Conservation (phyloP, 257 asterid genomes). For the Jacaranda mimosifolia region DNA sequence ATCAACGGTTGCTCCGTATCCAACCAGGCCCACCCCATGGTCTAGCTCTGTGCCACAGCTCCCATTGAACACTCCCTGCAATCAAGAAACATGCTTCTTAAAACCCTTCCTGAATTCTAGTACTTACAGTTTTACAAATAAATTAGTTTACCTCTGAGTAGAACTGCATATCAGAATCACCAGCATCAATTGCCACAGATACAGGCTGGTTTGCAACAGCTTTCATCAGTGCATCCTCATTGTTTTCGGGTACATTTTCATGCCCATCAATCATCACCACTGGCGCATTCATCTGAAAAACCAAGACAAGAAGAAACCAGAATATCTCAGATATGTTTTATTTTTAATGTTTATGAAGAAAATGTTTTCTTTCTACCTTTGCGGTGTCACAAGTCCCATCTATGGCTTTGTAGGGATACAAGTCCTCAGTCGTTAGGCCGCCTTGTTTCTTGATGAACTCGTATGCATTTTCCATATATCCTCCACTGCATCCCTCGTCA, state of each 20-base stretch:
- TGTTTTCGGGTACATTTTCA: slow-evolving; percentile 73
- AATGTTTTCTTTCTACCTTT: slow-evolving; percentile 54
- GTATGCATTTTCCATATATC: slow-evolving; percentile 79
- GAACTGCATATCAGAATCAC: slow-evolving; percentile 75
- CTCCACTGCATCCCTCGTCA: slow-evolving; percentile 87
- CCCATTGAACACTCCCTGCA: slow-evolving; percentile 74
- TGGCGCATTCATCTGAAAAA: slow-evolving; percentile 71
- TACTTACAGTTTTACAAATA: background rate
- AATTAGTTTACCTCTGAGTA: slow-evolving; percentile 69
- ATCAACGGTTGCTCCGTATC: slow-evolving; percentile 69
- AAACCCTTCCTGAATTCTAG: background rate
- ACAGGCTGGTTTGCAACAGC: slow-evolving; percentile 90
- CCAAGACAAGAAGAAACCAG: background rate
- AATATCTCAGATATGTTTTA: background rate
- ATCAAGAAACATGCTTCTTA: background rate
- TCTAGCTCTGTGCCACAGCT: slow-evolving; percentile 75
- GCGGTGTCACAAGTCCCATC: slow-evolving; percentile 66
- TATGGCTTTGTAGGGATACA: slow-evolving; percentile 74
- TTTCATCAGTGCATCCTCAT: slow-evolving; percentile 82
- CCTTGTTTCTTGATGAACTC: slow-evolving; percentile 78
- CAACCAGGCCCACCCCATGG: slow-evolving; percentile 80
- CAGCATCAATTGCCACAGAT: slow-evolving; percentile 86
- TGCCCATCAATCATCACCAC: slow-evolving; percentile 80
- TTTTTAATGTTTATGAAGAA: background rate
- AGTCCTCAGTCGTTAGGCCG: slow-evolving; percentile 72